Evolutionary conservation across 768 basidiomycete species (phyloP).

Genomic region (Pholiota conissans): DNA sequence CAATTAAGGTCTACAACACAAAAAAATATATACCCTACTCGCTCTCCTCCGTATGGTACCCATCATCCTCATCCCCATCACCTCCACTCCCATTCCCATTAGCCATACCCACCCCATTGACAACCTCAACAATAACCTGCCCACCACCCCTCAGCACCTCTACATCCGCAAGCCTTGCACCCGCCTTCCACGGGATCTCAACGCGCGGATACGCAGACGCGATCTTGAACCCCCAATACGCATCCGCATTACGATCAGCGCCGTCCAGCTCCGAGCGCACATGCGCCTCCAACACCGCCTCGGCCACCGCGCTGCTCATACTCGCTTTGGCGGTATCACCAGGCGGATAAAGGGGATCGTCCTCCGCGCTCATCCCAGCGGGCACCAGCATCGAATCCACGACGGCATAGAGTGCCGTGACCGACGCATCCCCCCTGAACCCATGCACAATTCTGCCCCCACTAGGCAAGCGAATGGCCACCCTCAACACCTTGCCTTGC

Average conservation of each 20-base stretch:
- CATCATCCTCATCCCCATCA: constrained; percentile 38
- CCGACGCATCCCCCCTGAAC: constrained; percentile 48
- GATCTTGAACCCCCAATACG: constrained; percentile 78
- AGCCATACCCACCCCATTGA: constrained; percentile 8
- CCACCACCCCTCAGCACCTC: constrained; percentile 55
- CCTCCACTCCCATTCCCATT: not conserved
- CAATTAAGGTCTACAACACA: too few relatives aligned
- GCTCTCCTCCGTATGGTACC: constrained; percentile 56
- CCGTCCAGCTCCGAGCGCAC: constrained; percentile 24
- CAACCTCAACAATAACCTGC: constrained; percentile 63
- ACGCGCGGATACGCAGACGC: constrained; percentile 67
- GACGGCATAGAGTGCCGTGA: constrained; percentile 71
- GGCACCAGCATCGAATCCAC: constrained; percentile 66
- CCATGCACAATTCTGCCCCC: constrained; percentile 58
- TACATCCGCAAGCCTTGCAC: constrained; percentile 41
- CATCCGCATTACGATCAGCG: constrained; percentile 24
- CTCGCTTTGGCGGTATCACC: not conserved
- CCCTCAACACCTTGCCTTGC: constrained; percentile 53
- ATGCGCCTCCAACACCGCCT: constrained; percentile 2
- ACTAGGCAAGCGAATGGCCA: constrained; percentile 56
- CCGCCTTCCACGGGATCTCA: constrained; percentile 53
- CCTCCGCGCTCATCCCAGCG: constrained; percentile 29
- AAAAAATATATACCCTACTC: too few relatives aligned
- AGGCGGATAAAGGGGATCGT: constrained; percentile 36
- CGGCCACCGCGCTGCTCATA: not conserved